Evolutionary conservation across 2,329 filamentous ascomycete species (phyloP).

Genomic region (Beauveria brongniartii): DNA sequence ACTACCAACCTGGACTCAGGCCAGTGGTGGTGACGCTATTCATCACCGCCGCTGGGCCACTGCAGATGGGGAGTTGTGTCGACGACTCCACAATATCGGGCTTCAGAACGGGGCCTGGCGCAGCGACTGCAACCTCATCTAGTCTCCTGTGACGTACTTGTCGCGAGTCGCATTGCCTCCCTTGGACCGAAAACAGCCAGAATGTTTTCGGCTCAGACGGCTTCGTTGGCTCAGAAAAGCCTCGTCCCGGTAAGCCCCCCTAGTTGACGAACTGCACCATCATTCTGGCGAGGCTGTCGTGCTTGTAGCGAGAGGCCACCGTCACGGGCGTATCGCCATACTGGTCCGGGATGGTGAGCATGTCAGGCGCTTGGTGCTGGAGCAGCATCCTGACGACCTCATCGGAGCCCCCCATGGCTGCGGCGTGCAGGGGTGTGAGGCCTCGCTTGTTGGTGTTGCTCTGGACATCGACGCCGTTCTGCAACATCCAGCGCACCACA

Average conservation of each 20-base stretch:
- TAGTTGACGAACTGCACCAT: conserved; percentile 7
- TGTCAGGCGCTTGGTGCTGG: background rate
- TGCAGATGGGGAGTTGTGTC: background rate
- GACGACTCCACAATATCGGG: conserved; percentile 1
- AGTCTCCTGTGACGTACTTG: conserved; percentile 3
- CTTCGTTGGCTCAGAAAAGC: background rate
- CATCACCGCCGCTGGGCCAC: background rate
- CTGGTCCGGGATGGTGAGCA: background rate
- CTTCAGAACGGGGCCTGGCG: background rate
- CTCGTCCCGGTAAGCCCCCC: background rate
- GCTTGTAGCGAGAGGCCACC: conserved; percentile 5
- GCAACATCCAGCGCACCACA: conserved; percentile 7
- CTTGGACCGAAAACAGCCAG: background rate
- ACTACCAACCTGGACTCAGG: background rate
- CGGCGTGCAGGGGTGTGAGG: conserved; percentile 5
- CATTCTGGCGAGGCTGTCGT: conserved; percentile 7
- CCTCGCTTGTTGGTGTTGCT: conserved; percentile 5
- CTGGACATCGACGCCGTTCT: background rate
- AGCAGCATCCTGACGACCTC: conserved; percentile 3
- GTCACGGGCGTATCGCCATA: conserved; percentile 7
- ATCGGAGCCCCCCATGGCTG: conserved; percentile 6
- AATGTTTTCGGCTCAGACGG: background rate
- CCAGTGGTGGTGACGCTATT: background rate
- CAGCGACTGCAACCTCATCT: background rate
- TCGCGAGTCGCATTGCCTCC: background rate